Evolutionary conservation across 23 red algal genomes (phyloP).

Genomic region (Gracilaria gracilis): DNA sequence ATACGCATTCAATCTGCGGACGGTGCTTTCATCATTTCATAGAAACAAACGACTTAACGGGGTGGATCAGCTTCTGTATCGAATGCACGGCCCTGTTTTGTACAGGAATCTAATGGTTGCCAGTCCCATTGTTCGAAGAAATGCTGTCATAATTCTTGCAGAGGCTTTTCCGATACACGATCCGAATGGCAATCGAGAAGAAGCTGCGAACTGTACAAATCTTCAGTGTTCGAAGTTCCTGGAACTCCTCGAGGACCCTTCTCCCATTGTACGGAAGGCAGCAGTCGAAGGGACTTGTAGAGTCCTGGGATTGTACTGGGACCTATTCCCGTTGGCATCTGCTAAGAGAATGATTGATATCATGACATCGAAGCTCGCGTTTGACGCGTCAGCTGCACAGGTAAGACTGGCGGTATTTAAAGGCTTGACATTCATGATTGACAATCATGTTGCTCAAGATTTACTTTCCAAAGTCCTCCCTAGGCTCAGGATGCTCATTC

Average conservation of each 20-base stretch:
- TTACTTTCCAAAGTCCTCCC: conserved; percentile 42
- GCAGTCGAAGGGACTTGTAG: conserved; percentile 54
- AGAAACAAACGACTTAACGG: conserved; percentile 53
- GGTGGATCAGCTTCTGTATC: conserved; percentile 56
- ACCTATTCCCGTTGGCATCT: conserved; percentile 33
- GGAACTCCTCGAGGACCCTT: conserved; percentile 65
- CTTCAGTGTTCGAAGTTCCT: conserved; percentile 46
- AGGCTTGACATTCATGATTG: conserved; percentile 49
- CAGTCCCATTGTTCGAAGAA: conserved; percentile 49
- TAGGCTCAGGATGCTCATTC: conserved; percentile 36
- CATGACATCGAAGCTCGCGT: conserved; percentile 45
- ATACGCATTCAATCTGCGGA: conserved; percentile 57
- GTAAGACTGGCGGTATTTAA: conserved; percentile 65
- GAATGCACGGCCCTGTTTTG: conserved; percentile 54
- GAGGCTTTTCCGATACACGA: conserved; percentile 78
- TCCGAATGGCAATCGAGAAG: conserved; percentile 34
- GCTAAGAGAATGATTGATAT: conserved; percentile 66
- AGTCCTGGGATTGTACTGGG: conserved; percentile 60
- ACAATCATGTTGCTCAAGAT: conserved; percentile 43
- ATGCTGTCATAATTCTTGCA: conserved; percentile 61
- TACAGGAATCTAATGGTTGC: conserved; percentile 60
- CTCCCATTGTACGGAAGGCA: conserved; percentile 57
- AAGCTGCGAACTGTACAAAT: conserved; percentile 25
- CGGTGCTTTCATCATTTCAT: conserved; percentile 70
- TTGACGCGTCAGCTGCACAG: conserved; percentile 38